These are phyloP conservation scores for carrot (Daucus carota) DNA, from an alignment of 129 eudicot species.

Conservation along the genomic window DNA sequence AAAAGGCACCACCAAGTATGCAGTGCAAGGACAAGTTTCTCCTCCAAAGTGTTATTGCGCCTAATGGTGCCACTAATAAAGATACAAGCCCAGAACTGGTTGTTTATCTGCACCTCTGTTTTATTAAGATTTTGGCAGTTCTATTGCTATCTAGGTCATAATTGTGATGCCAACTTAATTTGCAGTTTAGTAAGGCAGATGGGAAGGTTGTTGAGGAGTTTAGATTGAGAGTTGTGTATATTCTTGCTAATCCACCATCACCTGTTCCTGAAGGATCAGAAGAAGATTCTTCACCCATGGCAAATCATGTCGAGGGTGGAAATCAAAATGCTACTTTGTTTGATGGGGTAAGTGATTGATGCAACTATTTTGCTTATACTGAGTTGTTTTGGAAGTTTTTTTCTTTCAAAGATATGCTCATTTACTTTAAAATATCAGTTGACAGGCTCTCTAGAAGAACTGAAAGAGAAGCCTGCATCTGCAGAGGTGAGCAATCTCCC, in stretches of 20 bases:
- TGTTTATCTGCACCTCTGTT: constrained; percentile 9
- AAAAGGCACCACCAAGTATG: constrained; percentile 72
- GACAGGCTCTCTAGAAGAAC: constrained; percentile 36
- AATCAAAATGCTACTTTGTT: constrained; percentile 44
- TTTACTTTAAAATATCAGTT: constrained; percentile 31
- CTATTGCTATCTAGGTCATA: background rate
- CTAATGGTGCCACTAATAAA: constrained; percentile 46
- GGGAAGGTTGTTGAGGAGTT: constrained; percentile 75
- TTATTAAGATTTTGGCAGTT: background rate
- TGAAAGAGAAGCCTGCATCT: constrained; percentile 42
- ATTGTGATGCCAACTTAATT: background rate
- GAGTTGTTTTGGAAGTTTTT: background rate
- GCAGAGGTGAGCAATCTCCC: constrained; percentile 37
- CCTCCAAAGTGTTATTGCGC: constrained; percentile 77
- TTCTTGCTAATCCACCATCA: constrained; percentile 95
- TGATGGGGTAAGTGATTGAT: constrained; percentile 51
- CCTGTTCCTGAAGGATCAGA: constrained; percentile 97
- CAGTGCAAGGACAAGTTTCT: constrained; percentile 96
- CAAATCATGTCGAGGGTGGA: constrained; percentile 42
- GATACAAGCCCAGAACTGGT: constrained; percentile 71
- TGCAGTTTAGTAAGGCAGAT: constrained; percentile 66
- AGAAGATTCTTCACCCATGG: constrained; percentile 74
- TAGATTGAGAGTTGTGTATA: constrained; percentile 69
- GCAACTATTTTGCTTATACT: background rate
- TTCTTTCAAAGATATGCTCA: background rate